phyloP scores from a whole-genome alignment of 2,329 filamentous ascomycete species.

The Fusarium robinianum region DNA sequence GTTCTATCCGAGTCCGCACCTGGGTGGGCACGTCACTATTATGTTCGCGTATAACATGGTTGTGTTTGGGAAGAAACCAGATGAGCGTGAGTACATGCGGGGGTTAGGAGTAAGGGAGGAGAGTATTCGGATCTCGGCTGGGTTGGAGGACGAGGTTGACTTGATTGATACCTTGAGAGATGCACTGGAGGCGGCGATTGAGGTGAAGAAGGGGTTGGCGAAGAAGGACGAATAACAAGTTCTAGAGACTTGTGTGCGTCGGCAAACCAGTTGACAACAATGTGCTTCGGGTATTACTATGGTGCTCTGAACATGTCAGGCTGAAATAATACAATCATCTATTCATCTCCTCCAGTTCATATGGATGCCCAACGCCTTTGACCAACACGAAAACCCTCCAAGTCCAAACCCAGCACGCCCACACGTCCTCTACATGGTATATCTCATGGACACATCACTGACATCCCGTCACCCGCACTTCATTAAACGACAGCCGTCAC shows the following conservation, averaged over 20 bases:
- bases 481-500: slow-evolving; percentile 53
- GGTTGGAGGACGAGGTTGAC: slow-evolving; percentile 50
- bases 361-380: slow-evolving; percentile 33
- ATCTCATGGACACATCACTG: slow-evolving; percentile 31
- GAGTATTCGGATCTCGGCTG: slow-evolving; percentile 53
- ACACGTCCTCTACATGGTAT: slow-evolving; percentile 30
- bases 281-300: no score
- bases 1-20: slow-evolving; percentile 57
- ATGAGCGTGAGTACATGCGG: slow-evolving; percentile 45
- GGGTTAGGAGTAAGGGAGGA: slow-evolving; percentile 45
- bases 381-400: slow-evolving; percentile 19
- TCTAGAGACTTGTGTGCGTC: no score
- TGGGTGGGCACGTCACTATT: slow-evolving; percentile 58
- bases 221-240: background rate
- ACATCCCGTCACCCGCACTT: slow-evolving; percentile 2
- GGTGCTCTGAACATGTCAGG: no score
- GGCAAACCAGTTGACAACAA: no score
- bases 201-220: slow-evolving; percentile 15
- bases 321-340: no score
- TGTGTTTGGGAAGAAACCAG: slow-evolving; percentile 47
- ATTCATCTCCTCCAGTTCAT: slow-evolving; percentile 18
- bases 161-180: slow-evolving; percentile 46
- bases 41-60: slow-evolving; percentile 52
- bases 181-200: slow-evolving; percentile 38
- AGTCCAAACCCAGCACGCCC: slow-evolving; percentile 11